Evolutionary conservation across 768 basidiomycete species (phyloP).

Genomic region (Macrolepiota fuliginosa): DNA sequence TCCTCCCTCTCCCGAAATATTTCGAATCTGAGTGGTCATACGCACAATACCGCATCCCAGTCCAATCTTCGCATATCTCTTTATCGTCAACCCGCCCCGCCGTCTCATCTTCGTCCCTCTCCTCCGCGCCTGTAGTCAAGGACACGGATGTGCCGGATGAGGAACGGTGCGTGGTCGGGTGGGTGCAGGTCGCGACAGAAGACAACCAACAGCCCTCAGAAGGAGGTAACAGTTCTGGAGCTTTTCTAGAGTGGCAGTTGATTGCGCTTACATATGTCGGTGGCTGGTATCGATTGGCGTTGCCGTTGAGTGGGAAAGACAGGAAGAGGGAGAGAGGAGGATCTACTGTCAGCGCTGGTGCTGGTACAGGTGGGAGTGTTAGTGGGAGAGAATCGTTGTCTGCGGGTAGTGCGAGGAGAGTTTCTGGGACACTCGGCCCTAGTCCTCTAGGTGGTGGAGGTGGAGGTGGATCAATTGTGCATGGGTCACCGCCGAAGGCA

Average conservation of each 20-base stretch:
- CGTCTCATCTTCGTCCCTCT: constrained; percentile 34
- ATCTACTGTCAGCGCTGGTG: constrained; percentile 60
- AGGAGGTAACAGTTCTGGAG: constrained; percentile 17
- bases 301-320: constrained; percentile 60
- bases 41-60: constrained; percentile 86
- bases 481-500: constrained; percentile 44
- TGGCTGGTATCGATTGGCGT: constrained; percentile 86
- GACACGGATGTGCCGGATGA: constrained; percentile 65
- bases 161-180: constrained; percentile 85
- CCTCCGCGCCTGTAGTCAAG: constrained; percentile 33
- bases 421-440: not conserved
- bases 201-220: constrained; percentile 17
- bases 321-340: constrained; percentile 38
- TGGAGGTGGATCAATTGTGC: constrained; percentile 7
- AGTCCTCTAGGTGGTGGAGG: constrained; percentile 12
- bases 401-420: constrained; percentile 74
- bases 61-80: constrained; percentile 80
- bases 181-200: constrained; percentile 61
- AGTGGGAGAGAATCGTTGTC: constrained; percentile 62
- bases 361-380: constrained; percentile 59
- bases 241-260: constrained; percentile 62
- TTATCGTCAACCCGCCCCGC: constrained; percentile 50
- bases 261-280: constrained; percentile 85
- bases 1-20: constrained; percentile 83
- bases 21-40: constrained; percentile 98